These are phyloP conservation scores for Trichoderma breve DNA, from an alignment of 2,329 filamentous ascomycete species.

Conservation along the genomic window DNA sequence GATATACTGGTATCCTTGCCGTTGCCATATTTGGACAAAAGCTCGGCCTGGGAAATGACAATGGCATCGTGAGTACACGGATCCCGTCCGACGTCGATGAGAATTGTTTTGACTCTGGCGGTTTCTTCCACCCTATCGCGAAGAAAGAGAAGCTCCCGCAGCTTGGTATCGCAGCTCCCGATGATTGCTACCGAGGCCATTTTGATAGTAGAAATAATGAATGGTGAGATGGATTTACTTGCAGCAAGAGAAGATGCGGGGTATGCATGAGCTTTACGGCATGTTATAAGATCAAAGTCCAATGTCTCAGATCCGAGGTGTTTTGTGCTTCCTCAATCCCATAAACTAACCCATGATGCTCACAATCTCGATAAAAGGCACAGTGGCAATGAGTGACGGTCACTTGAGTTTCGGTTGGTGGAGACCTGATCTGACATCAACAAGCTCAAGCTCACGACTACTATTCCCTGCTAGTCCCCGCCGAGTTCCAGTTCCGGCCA, in stretches of 20 bases:
- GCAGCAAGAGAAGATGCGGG: not conserved
- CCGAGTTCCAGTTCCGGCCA: not conserved
- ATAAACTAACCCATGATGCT: not conserved
- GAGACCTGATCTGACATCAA: not conserved
- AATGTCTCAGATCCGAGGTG: not conserved
- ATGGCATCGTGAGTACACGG: slow-evolving; percentile 45
- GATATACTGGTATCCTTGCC: slow-evolving; percentile 31
- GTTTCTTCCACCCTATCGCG: slow-evolving; percentile 43
- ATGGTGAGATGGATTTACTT: not conserved
- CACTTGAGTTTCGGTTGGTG: not conserved
- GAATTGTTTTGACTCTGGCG: slow-evolving; percentile 22
- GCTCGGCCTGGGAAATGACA: slow-evolving; percentile 41
- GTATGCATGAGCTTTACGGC: not conserved
- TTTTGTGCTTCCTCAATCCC: not conserved
- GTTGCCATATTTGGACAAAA: slow-evolving; percentile 38
- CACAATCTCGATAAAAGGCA: not conserved
- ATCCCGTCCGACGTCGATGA: slow-evolving; percentile 49
- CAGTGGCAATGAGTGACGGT: not conserved
- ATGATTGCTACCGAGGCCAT: slow-evolving; percentile 50
- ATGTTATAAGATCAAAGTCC: not conserved
- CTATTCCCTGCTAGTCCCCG: not conserved
- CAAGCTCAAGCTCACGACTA: not conserved
- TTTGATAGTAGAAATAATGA: not conserved
- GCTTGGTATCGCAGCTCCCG: slow-evolving; percentile 65
- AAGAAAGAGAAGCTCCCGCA: slow-evolving; percentile 57